These are phyloP conservation scores for Ophiostoma montium DNA, from an alignment of 2,329 filamentous ascomycete species.

Conservation along the genomic window DNA sequence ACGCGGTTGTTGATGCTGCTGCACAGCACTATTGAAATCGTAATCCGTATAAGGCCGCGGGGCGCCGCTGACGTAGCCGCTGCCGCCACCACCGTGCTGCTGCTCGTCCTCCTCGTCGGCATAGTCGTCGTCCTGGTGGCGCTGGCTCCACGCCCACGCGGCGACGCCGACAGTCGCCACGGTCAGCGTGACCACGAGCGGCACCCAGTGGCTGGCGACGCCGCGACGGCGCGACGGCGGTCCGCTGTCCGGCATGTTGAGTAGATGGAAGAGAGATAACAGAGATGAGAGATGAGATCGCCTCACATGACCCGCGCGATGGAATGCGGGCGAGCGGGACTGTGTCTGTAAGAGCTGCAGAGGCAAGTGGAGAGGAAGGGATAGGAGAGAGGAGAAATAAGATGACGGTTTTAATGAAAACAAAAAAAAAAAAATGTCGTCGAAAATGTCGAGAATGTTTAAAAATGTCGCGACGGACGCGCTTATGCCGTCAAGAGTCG, in stretches of 20 bases:
- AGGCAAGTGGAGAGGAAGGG: too few relatives aligned
- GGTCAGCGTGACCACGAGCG: slow-evolving; percentile 72
- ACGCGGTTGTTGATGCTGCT: slow-evolving; percentile 7
- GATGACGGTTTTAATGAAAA: too few relatives aligned
- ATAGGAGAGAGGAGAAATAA: too few relatives aligned
- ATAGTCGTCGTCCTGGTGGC: slow-evolving; percentile 51
- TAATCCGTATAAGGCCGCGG: too few relatives aligned
- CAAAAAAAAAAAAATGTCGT: too few relatives aligned
- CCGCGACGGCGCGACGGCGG: slow-evolving; percentile 46
- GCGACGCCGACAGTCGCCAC: slow-evolving; percentile 75
- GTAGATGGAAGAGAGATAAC: background rate
- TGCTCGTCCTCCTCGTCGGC: slow-evolving; percentile 39
- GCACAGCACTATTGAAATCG: too few relatives aligned
- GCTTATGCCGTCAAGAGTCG: too few relatives aligned
- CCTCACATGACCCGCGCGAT: background rate
- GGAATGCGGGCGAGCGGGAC: background rate
- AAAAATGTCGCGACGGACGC: too few relatives aligned
- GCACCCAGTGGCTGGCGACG: slow-evolving; percentile 75
- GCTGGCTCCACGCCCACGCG: slow-evolving; percentile 90
- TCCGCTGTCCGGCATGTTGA: slow-evolving; percentile 25
- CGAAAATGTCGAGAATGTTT: background rate
- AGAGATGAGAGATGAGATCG: background rate
- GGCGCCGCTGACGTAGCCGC: slow-evolving; percentile 14
- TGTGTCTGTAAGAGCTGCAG: too few relatives aligned
- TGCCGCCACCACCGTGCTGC: slow-evolving; percentile 32